Base-by-base conservation (phyloP, 495 filamentous ascomycete species). In the Hyaloscypha finlandica region DNA sequence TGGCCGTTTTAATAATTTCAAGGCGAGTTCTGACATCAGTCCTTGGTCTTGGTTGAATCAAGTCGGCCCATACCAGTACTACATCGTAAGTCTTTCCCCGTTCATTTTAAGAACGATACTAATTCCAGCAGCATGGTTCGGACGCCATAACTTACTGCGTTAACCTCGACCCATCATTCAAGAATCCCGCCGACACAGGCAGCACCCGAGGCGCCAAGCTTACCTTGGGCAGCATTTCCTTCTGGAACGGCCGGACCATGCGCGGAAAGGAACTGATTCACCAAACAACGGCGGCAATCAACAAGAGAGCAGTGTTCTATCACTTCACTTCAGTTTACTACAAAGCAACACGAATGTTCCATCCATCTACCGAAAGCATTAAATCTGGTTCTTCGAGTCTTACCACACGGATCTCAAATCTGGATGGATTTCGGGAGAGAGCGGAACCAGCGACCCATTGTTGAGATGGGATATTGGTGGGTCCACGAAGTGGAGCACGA, bases 391-490 rank as follows among this genome's bases (percentile, higher is more conserved):
- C 80, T 92, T 92, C 72, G 83, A 91, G 80, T 86, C 81, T 74
- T 88, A 91, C 79, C 92, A 91, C 76, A 91, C 89, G 63, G 89
- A 91, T 79, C 76, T 92, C 74, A 91, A 92, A 79, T 86, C 86
- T 67, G 90, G 89, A 63, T 84, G 82, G 83, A 77, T 86, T 63
- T 81, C 81, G 56, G 88, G 88, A 61, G 86, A 86, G 75, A 67
- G 73, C 58, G 85, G 82, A 37, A 81, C 83, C 32, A 73, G 71
- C 59, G 85, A 90, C 69, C 70, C 76, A 1, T 76, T 80, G 67
- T 66, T 53, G 14, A 77, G 81, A 39, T 89, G 84, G 85, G 79
- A 81, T 64, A 82, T 84, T 12, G 76, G 78, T 52, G 82, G 86
- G 37, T 74, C 72, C 66, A 80, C 76, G 31, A 78, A 86, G 59